Evolutionary conservation across 768 basidiomycete genomes (phyloP), one percentile per base, ranked within the genome.

Genomic region (Cyathus striatus): DNA sequence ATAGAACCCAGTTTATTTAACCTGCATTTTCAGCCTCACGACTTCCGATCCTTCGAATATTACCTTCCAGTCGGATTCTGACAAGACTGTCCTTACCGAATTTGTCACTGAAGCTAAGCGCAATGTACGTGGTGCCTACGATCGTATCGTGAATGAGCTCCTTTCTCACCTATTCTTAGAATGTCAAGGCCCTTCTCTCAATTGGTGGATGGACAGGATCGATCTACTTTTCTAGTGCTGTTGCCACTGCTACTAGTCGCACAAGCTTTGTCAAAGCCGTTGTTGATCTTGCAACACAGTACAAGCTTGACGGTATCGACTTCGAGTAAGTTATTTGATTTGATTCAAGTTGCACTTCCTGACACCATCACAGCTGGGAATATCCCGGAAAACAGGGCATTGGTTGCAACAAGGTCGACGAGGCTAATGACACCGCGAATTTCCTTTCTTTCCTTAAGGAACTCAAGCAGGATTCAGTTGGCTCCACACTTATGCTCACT

Each of bases 381-480:
- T 92, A 86, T 56, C 91, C 92, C 2, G 75, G 71, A 42, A 50
- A 61, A 4, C 63, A 69, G 40, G 90, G 90, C 30, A 66, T 81
- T 3, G 75, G 73, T 1, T 84, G 83, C 49, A 95, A 94, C 60
- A 58, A 54, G 1, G 66, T 80, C 42, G 69, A 70, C 3, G 43
- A 56, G 0, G 42, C n/a, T n/a, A n/a, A 70, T 38, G 93, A 97
- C 59, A 75, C 81, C 0, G 63, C 71, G 12, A 93, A 95, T 60
- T 88, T 86, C 62, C 75, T 93, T 25, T 48, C 64, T 3, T 90
- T 94, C 68, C 70, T 97, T 9, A 69, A 82, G 50, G 72, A 75
- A 24, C 77, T 95, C 17, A 81, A 87, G 33, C 47, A 51, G 6
- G 65, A 76, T 30, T 58, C 80, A 3, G 65, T 73, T 1, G 68